Conservation (phyloP, 164 flowering plant genomes). For the Saururus chinensis region DNA sequence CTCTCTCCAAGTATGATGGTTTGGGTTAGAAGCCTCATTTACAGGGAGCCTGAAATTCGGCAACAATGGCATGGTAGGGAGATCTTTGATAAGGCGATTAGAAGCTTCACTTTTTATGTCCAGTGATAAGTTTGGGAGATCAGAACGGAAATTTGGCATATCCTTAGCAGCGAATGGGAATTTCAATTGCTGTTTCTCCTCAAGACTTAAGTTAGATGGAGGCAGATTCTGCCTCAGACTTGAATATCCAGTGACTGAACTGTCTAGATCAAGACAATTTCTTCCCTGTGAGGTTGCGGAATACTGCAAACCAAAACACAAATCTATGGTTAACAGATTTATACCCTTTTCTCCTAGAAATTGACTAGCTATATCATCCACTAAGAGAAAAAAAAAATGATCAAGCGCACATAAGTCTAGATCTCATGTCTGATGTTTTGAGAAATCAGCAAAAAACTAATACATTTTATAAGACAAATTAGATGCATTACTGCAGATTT, state of each 20-base stretch:
- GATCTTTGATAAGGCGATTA: constrained; percentile 23
- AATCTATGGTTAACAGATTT: not conserved
- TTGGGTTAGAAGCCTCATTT: constrained; percentile 29
- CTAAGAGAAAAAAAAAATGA: not conserved
- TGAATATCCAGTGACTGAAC: constrained; percentile 25
- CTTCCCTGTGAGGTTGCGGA: constrained; percentile 27
- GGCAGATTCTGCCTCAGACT: constrained; percentile 46
- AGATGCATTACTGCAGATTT: no score
- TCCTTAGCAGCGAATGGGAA: constrained; percentile 34
- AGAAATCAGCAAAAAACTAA: no score
- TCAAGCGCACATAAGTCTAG: no score
- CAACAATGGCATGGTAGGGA: constrained; percentile 49
- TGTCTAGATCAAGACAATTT: constrained; percentile 20
- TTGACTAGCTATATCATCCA: not conserved
- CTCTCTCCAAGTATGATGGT: constrained; percentile 37
- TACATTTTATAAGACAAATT: no score
- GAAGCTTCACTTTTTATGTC: constrained; percentile 39
- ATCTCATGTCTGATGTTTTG: no score
- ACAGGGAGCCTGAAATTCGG: constrained; percentile 51
- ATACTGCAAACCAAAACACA: constrained; percentile 38
- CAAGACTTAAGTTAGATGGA: constrained; percentile 43
- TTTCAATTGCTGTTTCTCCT: constrained; percentile 38
- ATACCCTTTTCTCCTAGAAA: not conserved
- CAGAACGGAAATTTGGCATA: constrained; percentile 31
- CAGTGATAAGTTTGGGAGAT: constrained; percentile 56